A percentile compares a stretch with the other conserved stretches of the same genome.
Evolutionary conservation across 2,329 filamentous ascomycete genomes (phyloP).

Genomic region (Aspergillus sp.): DNA sequence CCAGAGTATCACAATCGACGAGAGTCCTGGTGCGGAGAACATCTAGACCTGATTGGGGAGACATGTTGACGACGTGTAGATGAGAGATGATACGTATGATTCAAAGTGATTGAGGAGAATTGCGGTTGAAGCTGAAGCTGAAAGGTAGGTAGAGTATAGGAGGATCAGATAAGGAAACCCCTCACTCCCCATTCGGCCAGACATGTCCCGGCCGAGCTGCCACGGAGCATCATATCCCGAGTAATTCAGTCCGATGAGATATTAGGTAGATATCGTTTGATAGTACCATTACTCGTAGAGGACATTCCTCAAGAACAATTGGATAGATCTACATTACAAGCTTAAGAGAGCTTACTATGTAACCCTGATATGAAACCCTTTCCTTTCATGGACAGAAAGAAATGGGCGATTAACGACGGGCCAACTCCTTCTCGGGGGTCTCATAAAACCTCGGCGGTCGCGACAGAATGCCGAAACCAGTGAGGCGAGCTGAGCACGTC

Average conservation of each 20-base stretch:
- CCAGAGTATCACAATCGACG: conserved; percentile 54
- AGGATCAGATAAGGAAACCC: background rate
- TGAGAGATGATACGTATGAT: background rate
- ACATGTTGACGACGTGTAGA: conserved; percentile 14
- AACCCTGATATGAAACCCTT: conserved; percentile 52
- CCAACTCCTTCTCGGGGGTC: conserved; percentile 40
- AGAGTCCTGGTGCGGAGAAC: conserved; percentile 43
- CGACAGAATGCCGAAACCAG: conserved; percentile 47
- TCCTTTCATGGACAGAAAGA: conserved; percentile 44
- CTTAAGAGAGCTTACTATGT: conserved; percentile 29
- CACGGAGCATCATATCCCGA: too few relatives aligned
- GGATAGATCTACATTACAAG: background rate
- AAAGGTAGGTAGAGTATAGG: background rate
- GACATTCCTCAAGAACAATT: background rate
- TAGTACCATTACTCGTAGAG: too few relatives aligned
- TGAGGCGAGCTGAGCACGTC: conserved; percentile 38
- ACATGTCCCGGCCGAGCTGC: too few relatives aligned
- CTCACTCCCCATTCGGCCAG: too few relatives aligned
- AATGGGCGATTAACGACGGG: conserved; percentile 52
- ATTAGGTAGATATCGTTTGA: too few relatives aligned
- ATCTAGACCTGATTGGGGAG: conserved; percentile 33
- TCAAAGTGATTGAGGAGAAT: background rate
- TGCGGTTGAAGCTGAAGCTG: background rate
- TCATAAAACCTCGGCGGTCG: conserved; percentile 36
- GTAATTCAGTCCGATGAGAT: too few relatives aligned